A percentile compares a stretch with the other conserved stretches of the same genome.
Evolutionary conservation across 116 monocot species (phyloP).

Genomic region (Iris pallida): DNA sequence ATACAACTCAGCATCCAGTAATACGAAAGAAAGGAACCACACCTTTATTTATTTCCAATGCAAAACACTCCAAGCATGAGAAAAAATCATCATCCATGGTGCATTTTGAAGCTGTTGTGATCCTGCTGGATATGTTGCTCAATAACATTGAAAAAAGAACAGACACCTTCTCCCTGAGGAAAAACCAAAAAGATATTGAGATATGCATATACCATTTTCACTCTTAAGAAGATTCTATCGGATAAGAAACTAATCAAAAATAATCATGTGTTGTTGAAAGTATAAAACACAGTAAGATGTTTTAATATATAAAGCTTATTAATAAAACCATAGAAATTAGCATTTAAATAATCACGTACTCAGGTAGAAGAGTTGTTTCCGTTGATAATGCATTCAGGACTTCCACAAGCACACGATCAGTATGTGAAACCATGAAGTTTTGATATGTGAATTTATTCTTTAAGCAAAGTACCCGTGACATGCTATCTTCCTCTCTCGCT

Average conservation of each 20-base stretch:
- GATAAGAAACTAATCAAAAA: too few relatives aligned
- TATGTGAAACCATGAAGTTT: slow-evolving; percentile 7
- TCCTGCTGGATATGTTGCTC: slow-evolving; percentile 18
- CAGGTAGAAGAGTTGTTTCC: slow-evolving; percentile 39
- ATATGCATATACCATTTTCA: neutral
- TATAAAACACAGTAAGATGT: too few relatives aligned
- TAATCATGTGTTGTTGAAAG: too few relatives aligned
- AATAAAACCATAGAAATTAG: slow-evolving; percentile 3
- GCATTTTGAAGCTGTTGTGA: slow-evolving; percentile 15
- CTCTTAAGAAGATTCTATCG: too few relatives aligned
- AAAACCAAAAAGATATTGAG: slow-evolving; percentile 8
- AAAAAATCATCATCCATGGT: slow-evolving; percentile 13
- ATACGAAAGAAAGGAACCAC: neutral
- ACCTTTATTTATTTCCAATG: slow-evolving; percentile 44
- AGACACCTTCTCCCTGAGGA: slow-evolving; percentile 59
- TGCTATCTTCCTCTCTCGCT: slow-evolving; percentile 28
- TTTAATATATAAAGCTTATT: neutral
- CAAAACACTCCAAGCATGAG: slow-evolving; percentile 19
- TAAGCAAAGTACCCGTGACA: slow-evolving; percentile 40
- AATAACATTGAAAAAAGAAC: slow-evolving; percentile 58
- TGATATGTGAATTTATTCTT: slow-evolving; percentile 19
- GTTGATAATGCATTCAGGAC: slow-evolving; percentile 25
- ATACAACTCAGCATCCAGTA: neutral
- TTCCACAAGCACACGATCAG: slow-evolving; percentile 15
- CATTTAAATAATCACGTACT: slow-evolving; percentile 47